These are phyloP conservation scores for Lolium rigidum DNA, from an alignment of 176 grass and related monocot species.

Conservation along the genomic window DNA sequence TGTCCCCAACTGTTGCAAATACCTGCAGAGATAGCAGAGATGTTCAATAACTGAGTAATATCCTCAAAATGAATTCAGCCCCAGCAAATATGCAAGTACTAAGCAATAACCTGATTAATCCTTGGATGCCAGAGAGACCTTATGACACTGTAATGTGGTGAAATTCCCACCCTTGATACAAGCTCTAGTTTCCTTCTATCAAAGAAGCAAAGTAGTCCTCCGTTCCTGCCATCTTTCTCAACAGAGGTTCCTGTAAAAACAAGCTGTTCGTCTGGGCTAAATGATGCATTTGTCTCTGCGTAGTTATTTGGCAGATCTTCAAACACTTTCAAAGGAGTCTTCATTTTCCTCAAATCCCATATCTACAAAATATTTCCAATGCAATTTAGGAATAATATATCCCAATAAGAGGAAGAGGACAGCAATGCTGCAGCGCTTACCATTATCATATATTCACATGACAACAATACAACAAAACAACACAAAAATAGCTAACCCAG, in stretches of 20 bases:
- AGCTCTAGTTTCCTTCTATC: constrained; percentile 97
- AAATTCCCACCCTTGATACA: constrained; percentile 89
- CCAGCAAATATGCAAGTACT: neutral
- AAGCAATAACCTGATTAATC: constrained; percentile 83
- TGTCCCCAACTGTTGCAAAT: constrained; percentile 91
- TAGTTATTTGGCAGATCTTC: constrained; percentile 91
- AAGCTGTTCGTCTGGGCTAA: constrained; percentile 95
- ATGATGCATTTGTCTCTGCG: constrained; percentile 84
- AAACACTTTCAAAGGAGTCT: constrained; percentile 82
- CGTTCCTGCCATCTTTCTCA: constrained; percentile 82
- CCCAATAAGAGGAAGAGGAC: constrained; percentile 18
- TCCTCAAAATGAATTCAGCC: constrained; percentile 1
- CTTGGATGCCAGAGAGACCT: constrained; percentile 85
- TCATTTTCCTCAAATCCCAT: constrained; percentile 90
- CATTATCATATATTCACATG: constrained; percentile 35
- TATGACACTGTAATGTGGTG: constrained; percentile 82
- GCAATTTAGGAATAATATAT: constrained; percentile 39
- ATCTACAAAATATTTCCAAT: constrained; percentile 60
- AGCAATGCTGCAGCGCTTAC: constrained; percentile 1
- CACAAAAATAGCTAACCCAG: neutral
- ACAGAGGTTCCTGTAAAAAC: constrained; percentile 93
- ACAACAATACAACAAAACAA: constrained; percentile 29
- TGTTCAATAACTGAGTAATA: constrained; percentile 26
- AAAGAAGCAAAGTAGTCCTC: constrained; percentile 93
- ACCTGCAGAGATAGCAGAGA: constrained; percentile 66